Evolutionary conservation across 108 stramenopile genomes (phyloP).

Genomic region (Asterionellopsis glacialis): DNA sequence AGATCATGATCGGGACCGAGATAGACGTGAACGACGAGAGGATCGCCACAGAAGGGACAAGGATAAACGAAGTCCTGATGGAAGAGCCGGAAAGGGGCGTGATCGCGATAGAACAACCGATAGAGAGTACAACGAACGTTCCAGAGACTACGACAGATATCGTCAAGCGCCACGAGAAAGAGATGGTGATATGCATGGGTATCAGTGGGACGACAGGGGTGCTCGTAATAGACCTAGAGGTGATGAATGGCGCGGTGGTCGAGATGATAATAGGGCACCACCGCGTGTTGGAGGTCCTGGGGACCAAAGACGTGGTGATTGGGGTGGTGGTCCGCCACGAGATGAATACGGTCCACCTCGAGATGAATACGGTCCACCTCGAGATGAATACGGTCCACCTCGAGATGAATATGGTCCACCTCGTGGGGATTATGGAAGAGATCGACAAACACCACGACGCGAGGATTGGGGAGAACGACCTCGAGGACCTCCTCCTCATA

Average conservation of each 20-base stretch:
- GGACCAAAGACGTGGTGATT: not conserved
- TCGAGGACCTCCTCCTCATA: too few species aligned
- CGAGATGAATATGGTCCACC: too few species aligned
- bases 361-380: constrained; percentile 4
- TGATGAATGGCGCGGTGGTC: constrained; percentile 7
- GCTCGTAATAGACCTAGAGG: constrained; percentile 13
- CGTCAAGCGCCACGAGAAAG: not conserved
- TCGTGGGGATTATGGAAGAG: too few species aligned
- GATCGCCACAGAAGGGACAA: not conserved
- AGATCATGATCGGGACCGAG: constrained; percentile 20
- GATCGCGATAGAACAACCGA: constrained; percentile 2
- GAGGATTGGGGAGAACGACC: too few species aligned
- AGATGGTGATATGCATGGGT: too few species aligned
- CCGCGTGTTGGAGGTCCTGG: constrained; percentile 10
- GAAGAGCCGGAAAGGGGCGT: not conserved
- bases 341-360: too few species aligned
- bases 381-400: not conserved
- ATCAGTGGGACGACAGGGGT: not conserved
- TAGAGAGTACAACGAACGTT: constrained; percentile 1
- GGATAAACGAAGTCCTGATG: not conserved
- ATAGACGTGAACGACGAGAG: constrained; percentile 4
- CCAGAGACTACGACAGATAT: constrained; percentile 5
- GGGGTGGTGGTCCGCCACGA: not conserved
- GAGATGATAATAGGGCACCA: not conserved
- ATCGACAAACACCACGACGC: too few species aligned